Percentiles rank a stretch among this genome's conserved stretches.
Evolutionary conservation across 352 stramenopile genomes (phyloP).

Genomic region (Phytophthora tubulina): DNA sequence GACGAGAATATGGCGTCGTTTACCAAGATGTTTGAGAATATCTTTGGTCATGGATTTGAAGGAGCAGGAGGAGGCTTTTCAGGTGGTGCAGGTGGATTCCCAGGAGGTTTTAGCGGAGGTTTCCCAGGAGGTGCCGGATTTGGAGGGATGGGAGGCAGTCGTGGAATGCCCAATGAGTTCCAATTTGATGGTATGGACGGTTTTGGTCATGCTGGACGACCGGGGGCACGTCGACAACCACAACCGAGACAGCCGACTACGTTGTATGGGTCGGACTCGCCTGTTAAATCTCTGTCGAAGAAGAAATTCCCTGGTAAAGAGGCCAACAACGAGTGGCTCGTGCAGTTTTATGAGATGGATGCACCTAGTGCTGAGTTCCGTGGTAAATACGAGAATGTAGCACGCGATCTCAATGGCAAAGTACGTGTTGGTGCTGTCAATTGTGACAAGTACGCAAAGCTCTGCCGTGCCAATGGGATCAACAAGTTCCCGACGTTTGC

Average conservation of each 20-base stretch:
- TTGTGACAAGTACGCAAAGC: constrained; percentile 67
- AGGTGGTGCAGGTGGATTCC: constrained; percentile 41
- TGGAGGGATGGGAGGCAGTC: constrained; percentile 35
- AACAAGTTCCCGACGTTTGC: constrained; percentile 62
- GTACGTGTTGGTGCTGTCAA: constrained; percentile 84
- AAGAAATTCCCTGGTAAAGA: constrained; percentile 80
- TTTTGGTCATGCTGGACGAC: constrained; percentile 59
- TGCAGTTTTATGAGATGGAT: constrained; percentile 83
- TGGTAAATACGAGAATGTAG: constrained; percentile 68
- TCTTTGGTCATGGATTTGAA: constrained; percentile 80
- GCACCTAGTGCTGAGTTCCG: constrained; percentile 67
- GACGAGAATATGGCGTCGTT: constrained; percentile 79
- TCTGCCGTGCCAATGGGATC: constrained; percentile 62
- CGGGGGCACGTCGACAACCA: constrained; percentile 22
- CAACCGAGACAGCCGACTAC: constrained; percentile 41
- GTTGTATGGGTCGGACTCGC: constrained; percentile 73
- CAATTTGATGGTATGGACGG: constrained; percentile 85
- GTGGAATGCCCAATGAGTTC: constrained; percentile 72
- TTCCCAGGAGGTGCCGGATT: constrained; percentile 39
- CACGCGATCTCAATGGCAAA: constrained; percentile 70
- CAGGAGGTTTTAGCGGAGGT: constrained; percentile 41
- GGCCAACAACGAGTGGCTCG: constrained; percentile 85
- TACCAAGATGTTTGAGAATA: constrained; percentile 91
- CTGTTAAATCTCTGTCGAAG: constrained; percentile 64
- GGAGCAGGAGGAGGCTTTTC: constrained; percentile 37